Percentiles rank a stretch among this genome's conserved stretches.
These are phyloP conservation scores for Aureobasidium sp. DNA, from an alignment of 2,329 filamentous ascomycete species.

Conservation along the genomic window DNA sequence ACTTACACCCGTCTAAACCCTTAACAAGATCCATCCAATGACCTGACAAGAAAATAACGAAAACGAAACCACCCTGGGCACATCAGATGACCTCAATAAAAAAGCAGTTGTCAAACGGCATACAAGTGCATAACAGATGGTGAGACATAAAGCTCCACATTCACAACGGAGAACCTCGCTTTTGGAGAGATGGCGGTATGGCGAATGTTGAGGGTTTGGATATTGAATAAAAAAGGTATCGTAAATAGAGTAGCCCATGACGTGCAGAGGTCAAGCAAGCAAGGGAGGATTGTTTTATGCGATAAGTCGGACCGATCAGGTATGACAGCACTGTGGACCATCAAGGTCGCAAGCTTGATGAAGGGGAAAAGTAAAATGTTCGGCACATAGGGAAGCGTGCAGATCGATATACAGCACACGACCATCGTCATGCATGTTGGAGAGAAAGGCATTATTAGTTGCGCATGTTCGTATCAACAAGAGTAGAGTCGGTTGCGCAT, in stretches of 20 bases:
- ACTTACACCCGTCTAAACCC: not conserved
- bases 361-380: not conserved
- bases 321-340: slow-evolving; percentile 8
- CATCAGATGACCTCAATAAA: not conserved
- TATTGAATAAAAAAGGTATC: too few species aligned
- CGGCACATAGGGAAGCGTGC: not conserved
- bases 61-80: not conserved
- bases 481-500: not conserved
- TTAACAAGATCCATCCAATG: not conserved
- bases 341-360: not conserved
- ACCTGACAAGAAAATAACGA: not conserved
- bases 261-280: not conserved
- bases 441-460: too few species aligned
- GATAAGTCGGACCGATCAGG: not conserved
- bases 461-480: too few species aligned
- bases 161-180: too few species aligned
- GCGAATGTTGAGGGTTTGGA: too few species aligned
- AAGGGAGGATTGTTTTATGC: not conserved
- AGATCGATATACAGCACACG: not conserved
- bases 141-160: too few species aligned
- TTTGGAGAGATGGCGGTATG: too few species aligned
- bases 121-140: too few species aligned
- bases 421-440: not conserved
- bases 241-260: too few species aligned
- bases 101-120: too few species aligned